Evolutionary conservation across 306 rosid genomes (phyloP), one percentile per base, ranked within the genome.

Genomic region (Fragaria nilgerrensis): DNA sequence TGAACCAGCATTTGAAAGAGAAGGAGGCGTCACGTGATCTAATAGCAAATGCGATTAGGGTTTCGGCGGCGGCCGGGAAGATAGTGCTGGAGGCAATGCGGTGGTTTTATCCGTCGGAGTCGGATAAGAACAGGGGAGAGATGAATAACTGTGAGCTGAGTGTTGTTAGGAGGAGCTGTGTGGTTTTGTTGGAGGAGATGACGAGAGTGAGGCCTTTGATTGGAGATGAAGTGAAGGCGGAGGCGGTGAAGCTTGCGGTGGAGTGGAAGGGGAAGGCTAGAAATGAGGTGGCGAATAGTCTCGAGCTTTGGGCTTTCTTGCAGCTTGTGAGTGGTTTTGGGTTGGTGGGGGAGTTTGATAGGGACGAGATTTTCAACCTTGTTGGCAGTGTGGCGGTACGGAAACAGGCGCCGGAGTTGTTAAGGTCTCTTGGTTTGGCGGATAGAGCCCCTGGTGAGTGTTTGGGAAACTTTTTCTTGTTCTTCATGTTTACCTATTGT

Each of bases 181-280:
- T 80, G 72, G 61, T 80, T 55, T 72, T 86, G 83, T 66, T 86
- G 73, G 87, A 83, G 74, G 89, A 71, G 83, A 49, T 83, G 74
- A 13, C 58, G 36, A 74, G 47, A 43, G 76, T 67, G 39, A 70
- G 52, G 58, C 81, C 81, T 20, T 14, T 58, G 67, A 72, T 83
- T 72, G 53, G 43, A 15, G 58, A 43, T 37, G 71, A 22, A 22
- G 73, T 75, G 47, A 74, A 47, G 20, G 78, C 72, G 10, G 81
- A 77, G 80, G 89, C 87, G 5, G 7, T 1, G 75, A 62, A 53
- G 69, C 55, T 83, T 55, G 85, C 87, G 2, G 19, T 56, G 55
- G 77, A 25, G 43, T 86, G 86, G 87, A 80, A 80, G 74, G 58
- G n/a, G 58, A 83, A 77, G 75, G 52, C 81, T 12, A 73, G 58